phyloP scores from a whole-genome alignment of 306 rosid species.

The Corylus heterophylla region DNA sequence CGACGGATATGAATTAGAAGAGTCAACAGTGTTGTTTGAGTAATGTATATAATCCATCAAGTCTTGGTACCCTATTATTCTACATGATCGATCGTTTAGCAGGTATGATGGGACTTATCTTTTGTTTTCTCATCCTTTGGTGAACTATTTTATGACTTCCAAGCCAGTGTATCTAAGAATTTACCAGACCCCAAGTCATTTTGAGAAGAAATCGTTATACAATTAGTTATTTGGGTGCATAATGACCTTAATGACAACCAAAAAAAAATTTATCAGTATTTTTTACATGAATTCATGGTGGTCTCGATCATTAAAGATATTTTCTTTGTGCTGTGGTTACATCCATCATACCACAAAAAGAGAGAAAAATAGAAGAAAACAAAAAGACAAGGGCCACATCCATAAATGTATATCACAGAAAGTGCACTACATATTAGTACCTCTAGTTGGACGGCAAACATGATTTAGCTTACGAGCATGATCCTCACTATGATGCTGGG shows the following conservation, averaged over 20 bases:
- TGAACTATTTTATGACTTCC: not conserved
- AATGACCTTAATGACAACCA: not conserved
- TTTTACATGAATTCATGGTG: not conserved
- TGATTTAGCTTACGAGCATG: constrained; percentile 88
- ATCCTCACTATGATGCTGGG: constrained; percentile 78
- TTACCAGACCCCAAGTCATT: not conserved
- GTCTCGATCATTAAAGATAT: not conserved
- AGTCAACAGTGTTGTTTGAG: not conserved
- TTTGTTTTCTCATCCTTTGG: not conserved
- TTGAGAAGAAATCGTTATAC: not conserved
- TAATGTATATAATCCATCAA: not conserved
- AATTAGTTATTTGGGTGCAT: not conserved
- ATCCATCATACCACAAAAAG: not conserved
- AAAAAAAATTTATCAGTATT: not conserved
- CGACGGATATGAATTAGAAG: not conserved
- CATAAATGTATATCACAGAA: constrained; percentile 16
- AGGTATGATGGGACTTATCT: not conserved
- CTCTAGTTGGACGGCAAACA: constrained; percentile 81
- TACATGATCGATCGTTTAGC: not conserved
- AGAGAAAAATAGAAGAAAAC: not conserved
- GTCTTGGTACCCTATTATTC: not conserved
- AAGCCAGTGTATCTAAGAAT: not conserved
- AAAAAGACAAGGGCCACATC: constrained; percentile 1
- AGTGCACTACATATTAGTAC: constrained; percentile 28
- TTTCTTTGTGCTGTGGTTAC: not conserved